Conservation (phyloP, 805 yeast genomes). For the Nakazawaea ernobii region DNA sequence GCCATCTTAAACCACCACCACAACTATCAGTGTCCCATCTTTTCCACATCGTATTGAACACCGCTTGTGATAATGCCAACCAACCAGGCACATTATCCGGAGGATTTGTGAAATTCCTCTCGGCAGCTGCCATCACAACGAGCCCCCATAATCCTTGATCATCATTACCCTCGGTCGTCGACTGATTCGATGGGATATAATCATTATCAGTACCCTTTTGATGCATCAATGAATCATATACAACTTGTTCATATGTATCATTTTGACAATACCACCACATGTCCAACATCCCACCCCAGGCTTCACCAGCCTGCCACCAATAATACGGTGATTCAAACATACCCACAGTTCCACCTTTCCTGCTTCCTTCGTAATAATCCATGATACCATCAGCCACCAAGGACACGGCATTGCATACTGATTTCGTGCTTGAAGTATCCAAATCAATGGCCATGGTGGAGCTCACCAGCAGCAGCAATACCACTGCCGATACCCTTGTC, state of each 20-base stretch:
- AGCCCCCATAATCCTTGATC: constrained; percentile 98
- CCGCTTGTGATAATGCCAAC: constrained; percentile 82
- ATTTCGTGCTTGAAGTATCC: constrained; percentile 20
- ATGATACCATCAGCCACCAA: constrained; percentile 55
- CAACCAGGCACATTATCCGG: constrained; percentile 59
- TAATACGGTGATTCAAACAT: constrained; percentile 87
- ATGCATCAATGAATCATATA: constrained; percentile 57
- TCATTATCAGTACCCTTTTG: constrained; percentile 74
- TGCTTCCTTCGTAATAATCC: constrained; percentile 61
- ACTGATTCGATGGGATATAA: constrained; percentile 83
- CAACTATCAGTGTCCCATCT: constrained; percentile 80
- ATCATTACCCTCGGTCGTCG: constrained; percentile 94
- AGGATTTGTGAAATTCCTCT: constrained; percentile 76
- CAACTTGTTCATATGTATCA: constrained; percentile 52
- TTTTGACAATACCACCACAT: constrained; percentile 69
- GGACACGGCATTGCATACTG: constrained; percentile 45
- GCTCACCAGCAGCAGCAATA: background rate
- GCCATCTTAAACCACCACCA: constrained; percentile 94
- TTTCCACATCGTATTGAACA: constrained; percentile 81
- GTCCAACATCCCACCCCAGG: constrained; percentile 84
- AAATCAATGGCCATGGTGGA: background rate
- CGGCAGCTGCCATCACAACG: constrained; percentile 89
- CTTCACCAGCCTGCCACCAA: constrained; percentile 99
- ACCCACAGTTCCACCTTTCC: constrained; percentile 75
- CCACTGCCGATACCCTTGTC: background rate